Evolutionary conservation across 2,329 filamentous ascomycete genomes (phyloP).

Genomic region (Endothia cerciana): DNA sequence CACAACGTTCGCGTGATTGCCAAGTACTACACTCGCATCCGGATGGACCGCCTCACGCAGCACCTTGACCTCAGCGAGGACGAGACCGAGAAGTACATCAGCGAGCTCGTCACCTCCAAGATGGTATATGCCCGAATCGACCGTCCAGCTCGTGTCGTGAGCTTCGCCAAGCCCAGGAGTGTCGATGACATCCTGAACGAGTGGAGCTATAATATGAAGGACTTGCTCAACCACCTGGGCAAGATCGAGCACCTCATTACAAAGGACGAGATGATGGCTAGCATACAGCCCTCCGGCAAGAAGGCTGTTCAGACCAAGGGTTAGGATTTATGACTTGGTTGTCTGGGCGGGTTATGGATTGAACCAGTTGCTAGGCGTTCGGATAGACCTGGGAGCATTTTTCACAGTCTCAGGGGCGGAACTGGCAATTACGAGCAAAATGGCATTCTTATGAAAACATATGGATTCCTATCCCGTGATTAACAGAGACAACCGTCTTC

Average conservation of each 20-base stretch:
- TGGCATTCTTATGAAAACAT: conserved; percentile 4
- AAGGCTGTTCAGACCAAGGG: conserved; percentile 23
- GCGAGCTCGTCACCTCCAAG: conserved; percentile 94
- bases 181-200: conserved; percentile 97
- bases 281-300: conserved; percentile 71
- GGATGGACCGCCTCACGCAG: conserved; percentile 86
- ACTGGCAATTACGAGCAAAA: conserved; percentile 11
- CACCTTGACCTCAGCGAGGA: conserved; percentile 91
- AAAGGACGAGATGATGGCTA: conserved; percentile 99
- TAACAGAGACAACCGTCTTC: not conserved
- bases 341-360: conserved; percentile 7
- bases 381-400: conserved; percentile 13
- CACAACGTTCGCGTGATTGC: conserved; percentile 97
- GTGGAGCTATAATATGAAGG: conserved; percentile 90
- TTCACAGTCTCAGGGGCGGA: conserved; percentile 7
- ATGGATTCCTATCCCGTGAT: not conserved
- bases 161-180: conserved; percentile 91
- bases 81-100: conserved; percentile 99
- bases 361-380: conserved; percentile 12
- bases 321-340: conserved; percentile 9
- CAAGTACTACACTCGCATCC: conserved; percentile 98
- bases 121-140: conserved; percentile 98
- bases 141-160: conserved; percentile 87
- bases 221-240: conserved; percentile 75
- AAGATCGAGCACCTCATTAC: conserved; percentile 97